Evolutionary conservation across 2,329 filamentous ascomycete genomes (phyloP).

Genomic region (Diaporthe amygdali): DNA sequence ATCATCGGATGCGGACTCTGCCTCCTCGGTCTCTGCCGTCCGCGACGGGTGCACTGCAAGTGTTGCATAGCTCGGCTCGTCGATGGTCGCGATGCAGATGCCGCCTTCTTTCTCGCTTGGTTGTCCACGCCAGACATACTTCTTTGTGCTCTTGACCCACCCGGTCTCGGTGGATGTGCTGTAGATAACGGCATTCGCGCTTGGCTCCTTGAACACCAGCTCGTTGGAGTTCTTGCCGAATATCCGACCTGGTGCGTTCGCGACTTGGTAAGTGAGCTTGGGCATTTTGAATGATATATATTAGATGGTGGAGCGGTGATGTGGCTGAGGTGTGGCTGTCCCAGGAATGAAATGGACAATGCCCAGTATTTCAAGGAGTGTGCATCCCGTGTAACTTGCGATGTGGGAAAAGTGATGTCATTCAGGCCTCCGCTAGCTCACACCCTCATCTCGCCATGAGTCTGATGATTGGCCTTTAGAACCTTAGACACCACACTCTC

Average conservation of each 20-base stretch:
- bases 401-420: constrained; percentile 3
- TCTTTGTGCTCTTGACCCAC: constrained; percentile 15
- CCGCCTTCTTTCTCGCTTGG: constrained; percentile 22
- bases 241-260: constrained; percentile 20
- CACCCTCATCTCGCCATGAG: not conserved
- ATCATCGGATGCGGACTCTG: not conserved
- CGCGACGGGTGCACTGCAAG: constrained; percentile 22
- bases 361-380: not conserved
- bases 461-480: not conserved
- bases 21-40: not conserved
- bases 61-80: constrained; percentile 17
- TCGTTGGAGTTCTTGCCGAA: constrained; percentile 26
- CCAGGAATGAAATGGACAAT: not conserved
- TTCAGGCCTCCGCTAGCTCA: not conserved
- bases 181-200: constrained; percentile 21
- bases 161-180: constrained; percentile 22
- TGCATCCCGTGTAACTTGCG: not conserved
- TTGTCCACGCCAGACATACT: constrained; percentile 22
- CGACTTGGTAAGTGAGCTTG: constrained; percentile 17
- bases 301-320: not conserved
- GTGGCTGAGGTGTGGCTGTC: constrained; percentile 1
- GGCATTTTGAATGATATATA: not conserved
- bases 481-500: not conserved
- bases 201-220: constrained; percentile 25
- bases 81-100: constrained; percentile 24